phyloP scores from a whole-genome alignment of 495 filamentous ascomycete species.

The Talaromyces proteolyticus region DNA sequence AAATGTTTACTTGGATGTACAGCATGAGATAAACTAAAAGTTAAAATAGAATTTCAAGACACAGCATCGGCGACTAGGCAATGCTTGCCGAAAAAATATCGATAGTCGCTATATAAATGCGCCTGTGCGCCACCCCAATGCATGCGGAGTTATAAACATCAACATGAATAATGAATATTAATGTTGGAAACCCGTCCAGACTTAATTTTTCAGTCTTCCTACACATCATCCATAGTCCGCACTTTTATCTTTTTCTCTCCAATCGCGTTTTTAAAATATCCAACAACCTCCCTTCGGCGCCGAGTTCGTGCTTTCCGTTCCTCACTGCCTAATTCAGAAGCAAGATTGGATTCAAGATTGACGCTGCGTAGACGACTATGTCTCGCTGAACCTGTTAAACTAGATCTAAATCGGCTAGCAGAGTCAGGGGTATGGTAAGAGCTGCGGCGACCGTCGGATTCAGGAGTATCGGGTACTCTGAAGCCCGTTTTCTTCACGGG shows the following conservation, averaged over 20 bases:
- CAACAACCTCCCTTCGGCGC: constrained; percentile 49
- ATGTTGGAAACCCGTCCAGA: too few relatives aligned
- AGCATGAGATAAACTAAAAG: too few relatives aligned
- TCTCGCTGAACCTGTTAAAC: constrained; percentile 40
- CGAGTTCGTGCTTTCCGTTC: constrained; percentile 51
- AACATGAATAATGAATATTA: too few relatives aligned
- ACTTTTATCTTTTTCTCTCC: constrained; percentile 30
- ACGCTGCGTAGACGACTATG: constrained; percentile 36
- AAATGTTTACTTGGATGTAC: too few relatives aligned
- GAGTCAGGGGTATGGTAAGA: constrained; percentile 55
- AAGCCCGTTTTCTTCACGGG: constrained; percentile 35
- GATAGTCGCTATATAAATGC: neutral
- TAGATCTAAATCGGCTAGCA: constrained; percentile 35
- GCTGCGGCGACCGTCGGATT: constrained; percentile 28
- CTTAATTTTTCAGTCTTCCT: too few relatives aligned
- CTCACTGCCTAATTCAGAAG: constrained; percentile 49
- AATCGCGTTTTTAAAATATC: constrained; percentile 32
- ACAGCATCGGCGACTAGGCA: neutral
- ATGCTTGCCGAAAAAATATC: neutral
- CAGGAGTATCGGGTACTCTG: constrained; percentile 33
- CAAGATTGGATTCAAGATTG: constrained; percentile 25
- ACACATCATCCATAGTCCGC: constrained; percentile 29
- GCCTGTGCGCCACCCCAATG: neutral
- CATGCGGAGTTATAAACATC: too few relatives aligned
- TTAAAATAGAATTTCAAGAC: too few relatives aligned